Percentiles rank a stretch among this genome's conserved stretches.
These are phyloP conservation scores for Russula vinacea DNA, from an alignment of 768 basidiomycete species.

Conservation along the genomic window DNA sequence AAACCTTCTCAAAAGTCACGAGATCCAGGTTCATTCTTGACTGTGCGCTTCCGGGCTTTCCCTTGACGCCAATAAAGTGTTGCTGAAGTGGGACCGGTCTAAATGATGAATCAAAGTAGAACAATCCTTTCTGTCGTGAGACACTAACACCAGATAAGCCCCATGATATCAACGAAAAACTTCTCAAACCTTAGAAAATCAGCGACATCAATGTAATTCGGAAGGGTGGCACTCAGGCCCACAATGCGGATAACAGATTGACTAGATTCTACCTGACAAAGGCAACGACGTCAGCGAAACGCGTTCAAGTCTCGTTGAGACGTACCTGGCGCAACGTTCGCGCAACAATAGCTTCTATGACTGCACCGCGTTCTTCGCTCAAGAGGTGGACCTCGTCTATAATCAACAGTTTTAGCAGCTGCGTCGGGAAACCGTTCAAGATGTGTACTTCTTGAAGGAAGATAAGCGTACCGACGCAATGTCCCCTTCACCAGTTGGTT, in stretches of 20 bases:
- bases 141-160: slow-evolving; percentile 52
- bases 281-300: slow-evolving; percentile 7
- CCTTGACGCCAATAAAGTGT: slow-evolving; percentile 91
- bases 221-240: slow-evolving; percentile 92
- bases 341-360: slow-evolving; percentile 97
- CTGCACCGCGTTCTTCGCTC: slow-evolving; percentile 96
- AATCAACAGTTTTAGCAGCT: slow-evolving; percentile 92
- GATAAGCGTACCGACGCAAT: slow-evolving; percentile 70
- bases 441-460: not conserved
- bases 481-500: slow-evolving; percentile 95
- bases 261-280: slow-evolving; percentile 81
- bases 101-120: slow-evolving; percentile 98
- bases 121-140: slow-evolving; percentile 79
- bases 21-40: slow-evolving; percentile 84
- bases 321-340: slow-evolving; percentile 83
- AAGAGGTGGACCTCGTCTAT: slow-evolving; percentile 97
- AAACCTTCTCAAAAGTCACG: slow-evolving; percentile 87
- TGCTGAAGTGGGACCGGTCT: slow-evolving; percentile 95
- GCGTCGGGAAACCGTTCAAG: slow-evolving; percentile 7
- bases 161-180: slow-evolving; percentile 6
- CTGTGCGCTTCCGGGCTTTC: slow-evolving; percentile 70
- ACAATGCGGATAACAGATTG: slow-evolving; percentile 96
- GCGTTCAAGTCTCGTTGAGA: not conserved
- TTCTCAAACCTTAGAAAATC: slow-evolving; percentile 78
- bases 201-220: slow-evolving; percentile 95